Evolutionary conservation across 2,329 filamentous ascomycete genomes (phyloP).

Genomic region (Ophiostoma ulmi): DNA sequence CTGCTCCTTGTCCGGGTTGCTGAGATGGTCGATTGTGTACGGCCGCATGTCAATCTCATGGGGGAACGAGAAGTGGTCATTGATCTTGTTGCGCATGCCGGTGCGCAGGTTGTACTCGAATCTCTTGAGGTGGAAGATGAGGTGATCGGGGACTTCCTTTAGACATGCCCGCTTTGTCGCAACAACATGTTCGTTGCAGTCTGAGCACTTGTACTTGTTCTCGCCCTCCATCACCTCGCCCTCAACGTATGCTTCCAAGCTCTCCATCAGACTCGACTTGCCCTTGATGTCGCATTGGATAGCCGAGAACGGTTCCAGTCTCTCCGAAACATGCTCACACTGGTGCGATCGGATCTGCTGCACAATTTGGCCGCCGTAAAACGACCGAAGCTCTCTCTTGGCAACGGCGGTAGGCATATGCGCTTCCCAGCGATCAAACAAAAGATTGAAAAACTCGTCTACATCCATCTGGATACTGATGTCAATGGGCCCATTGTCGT

Average conservation of each 20-base stretch:
- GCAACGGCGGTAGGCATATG: constrained; percentile 65
- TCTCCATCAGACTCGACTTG: constrained; percentile 76
- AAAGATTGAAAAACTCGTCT: constrained; percentile 91
- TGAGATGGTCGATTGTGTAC: constrained; percentile 83
- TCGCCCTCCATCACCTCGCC: constrained; percentile 96
- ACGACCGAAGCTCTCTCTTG: constrained; percentile 69
- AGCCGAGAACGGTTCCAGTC: constrained; percentile 84
- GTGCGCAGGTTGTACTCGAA: constrained; percentile 77
- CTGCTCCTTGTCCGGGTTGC: constrained; percentile 50
- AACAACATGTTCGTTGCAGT: constrained; percentile 81
- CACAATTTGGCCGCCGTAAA: constrained; percentile 87
- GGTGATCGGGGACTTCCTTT: constrained; percentile 85
- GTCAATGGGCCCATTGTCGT: constrained; percentile 78
- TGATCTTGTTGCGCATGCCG: constrained; percentile 83
- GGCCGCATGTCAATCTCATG: constrained; percentile 76
- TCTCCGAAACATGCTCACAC: constrained; percentile 87
- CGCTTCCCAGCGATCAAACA: constrained; percentile 86
- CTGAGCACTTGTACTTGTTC: constrained; percentile 96
- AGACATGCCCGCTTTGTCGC: constrained; percentile 89
- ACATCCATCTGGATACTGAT: constrained; percentile 94
- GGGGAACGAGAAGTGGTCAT: constrained; percentile 90
- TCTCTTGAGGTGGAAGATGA: constrained; percentile 91
- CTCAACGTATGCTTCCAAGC: constrained; percentile 89
- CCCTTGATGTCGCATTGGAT: constrained; percentile 97
- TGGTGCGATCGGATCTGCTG: constrained; percentile 95